Evolutionary conservation across 345 rosid species (phyloP), one percentile per base, ranked within the genome.

Genomic region (Citrus mangshanensis): DNA sequence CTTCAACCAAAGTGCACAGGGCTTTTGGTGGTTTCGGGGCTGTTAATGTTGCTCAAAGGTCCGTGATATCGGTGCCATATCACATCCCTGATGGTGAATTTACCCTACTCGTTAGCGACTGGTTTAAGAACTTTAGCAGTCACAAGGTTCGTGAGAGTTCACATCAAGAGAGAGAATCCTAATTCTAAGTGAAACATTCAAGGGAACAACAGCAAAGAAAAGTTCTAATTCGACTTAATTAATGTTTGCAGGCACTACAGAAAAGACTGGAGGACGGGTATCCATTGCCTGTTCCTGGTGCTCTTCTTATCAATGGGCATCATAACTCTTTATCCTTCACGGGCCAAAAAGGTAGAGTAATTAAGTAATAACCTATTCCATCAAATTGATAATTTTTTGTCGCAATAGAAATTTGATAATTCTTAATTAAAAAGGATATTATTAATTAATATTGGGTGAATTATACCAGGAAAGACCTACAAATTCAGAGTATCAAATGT

Each of bases 401-500:
- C 22, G 21, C 0, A 19, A 54, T 13, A 46, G 18, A 46, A 46
- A 13, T 46, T 46, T 46, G 51, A 54, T 18, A 16, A 54, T 54
- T 16, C 22, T 5, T 4, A 54, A 54, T 16, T 18, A 54, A 54
- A 54, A 54, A 54, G 70, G 75, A 74, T 46, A 46, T 13, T 13
- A 46, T 46, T 76, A 55, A 28, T 6, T 6, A 1, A 27, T 32
- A 35, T 13, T 34, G 25, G 32, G 13, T 51, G 22, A 62, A 27
- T 30, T 25, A 4, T 61, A 82, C 46, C 84, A 95, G 98, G 96
- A 49, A 89, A 93, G 82, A 87, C 85, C 13, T 92, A 91, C 78
- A 91, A 72, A 84, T 91, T 95, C 70, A 82, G 96, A 81, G 81
- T 93, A 51, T 88, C 96, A 14, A 95, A 95, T 71, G 90, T 93